Evolutionary conservation across 2,329 filamentous ascomycete species (phyloP).

Genomic region (Paecilomyces formosus): DNA sequence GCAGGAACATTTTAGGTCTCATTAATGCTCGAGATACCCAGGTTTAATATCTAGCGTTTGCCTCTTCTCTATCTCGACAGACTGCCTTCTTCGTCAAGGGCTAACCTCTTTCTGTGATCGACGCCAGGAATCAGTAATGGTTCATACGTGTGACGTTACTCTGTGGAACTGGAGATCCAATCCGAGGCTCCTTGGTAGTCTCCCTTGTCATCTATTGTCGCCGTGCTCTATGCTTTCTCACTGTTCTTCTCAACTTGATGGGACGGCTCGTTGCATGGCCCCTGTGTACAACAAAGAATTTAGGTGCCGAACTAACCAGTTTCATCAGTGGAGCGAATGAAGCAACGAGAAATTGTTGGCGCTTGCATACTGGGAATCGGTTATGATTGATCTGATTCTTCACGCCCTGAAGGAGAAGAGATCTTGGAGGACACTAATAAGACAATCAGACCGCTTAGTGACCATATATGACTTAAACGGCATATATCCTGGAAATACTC

Average conservation of each 20-base stretch:
- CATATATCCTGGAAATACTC: constrained; percentile 18
- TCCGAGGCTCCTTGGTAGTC: constrained; percentile 12
- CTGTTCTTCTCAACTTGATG: constrained; percentile 15
- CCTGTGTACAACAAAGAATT: constrained; percentile 19
- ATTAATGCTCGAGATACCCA: neutral
- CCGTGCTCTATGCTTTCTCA: constrained; percentile 8
- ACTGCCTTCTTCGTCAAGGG: neutral
- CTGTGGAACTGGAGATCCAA: constrained; percentile 28
- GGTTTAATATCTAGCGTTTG: neutral
- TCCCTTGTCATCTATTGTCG: constrained; percentile 13
- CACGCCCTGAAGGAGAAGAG: neutral
- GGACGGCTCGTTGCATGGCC: constrained; percentile 25
- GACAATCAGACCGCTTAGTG: constrained; percentile 18
- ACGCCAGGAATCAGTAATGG: neutral
- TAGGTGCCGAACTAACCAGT: constrained; percentile 14
- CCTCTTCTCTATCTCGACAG: neutral
- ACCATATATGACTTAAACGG: constrained; percentile 23
- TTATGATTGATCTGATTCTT: constrained; percentile 2
- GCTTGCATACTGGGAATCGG: neutral
- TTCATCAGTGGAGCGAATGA: constrained; percentile 1
- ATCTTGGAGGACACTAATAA: constrained; percentile 5
- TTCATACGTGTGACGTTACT: constrained; percentile 28
- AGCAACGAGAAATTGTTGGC: neutral
- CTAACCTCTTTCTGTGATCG: neutral
- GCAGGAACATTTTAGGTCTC: neutral